Base-by-base conservation (phyloP, 2,329 filamentous ascomycete species). In the Rutstroemia sp. region DNA sequence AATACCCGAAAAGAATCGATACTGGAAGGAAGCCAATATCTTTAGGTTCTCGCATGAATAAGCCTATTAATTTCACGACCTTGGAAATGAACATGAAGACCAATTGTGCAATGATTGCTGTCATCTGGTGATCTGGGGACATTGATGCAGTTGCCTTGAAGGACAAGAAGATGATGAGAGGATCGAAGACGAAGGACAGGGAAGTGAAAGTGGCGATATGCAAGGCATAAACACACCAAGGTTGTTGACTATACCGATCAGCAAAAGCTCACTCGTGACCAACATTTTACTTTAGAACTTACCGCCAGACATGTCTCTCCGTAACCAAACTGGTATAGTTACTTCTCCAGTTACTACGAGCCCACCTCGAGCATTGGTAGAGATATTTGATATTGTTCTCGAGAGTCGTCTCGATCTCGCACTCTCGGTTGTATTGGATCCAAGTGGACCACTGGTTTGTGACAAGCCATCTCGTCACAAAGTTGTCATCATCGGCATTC, bases 401-500 rank as follows among this genome's bases (percentile, higher is more conserved):
- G 42, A 97, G 79, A 3, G 92, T 96, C 25, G 92, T 97, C 75
- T 94, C 86, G 59, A 97, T 87, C 73, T 95, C 89, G 66, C 90
- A 95, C 69, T 95, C 90, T 49, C 81, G 83, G 71, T 96, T 87
- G 74, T 96, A 96, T 75, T 97, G 92, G 72, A 96, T 88, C 79
- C 89, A 92, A 21, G 92, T 96, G 75, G 95, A 90, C 89, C 90
- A 95, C 64, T 86, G 81, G 74, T 96, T 87, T 62, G 85, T 88
- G 64, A 96, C 92, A 67, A 97, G 81, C 92, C 92, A 97, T 57
- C 92, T 86, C 6, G 92, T 96, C 65, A 97, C 90, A 74, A 96
- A 97, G 74, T 97, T 97, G 78, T 97, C 92, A 71, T 97, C 92
- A 72, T 97, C 92, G 25, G 92, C 91, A 69, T 96, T 96, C 59